Percentiles rank a stretch among this genome's conserved stretches.
Conservation (phyloP, 371 early-diverging fungal species). For the Mortierella sp. region DNA sequence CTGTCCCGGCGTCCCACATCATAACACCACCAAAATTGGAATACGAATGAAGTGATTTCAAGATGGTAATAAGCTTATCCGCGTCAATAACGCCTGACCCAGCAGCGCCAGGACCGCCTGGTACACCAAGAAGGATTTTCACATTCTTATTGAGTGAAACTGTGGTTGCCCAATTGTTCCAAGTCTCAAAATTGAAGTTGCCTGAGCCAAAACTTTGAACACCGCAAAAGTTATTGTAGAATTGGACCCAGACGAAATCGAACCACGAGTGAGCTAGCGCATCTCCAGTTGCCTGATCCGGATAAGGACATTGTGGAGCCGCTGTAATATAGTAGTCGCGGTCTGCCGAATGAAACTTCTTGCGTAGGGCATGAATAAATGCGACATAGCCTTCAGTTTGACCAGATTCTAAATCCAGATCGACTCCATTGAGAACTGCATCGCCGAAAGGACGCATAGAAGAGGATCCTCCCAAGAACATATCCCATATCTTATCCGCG, state of each 20-base stretch:
- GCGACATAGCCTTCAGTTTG: conserved; percentile 65
- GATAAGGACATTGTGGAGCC: conserved; percentile 67
- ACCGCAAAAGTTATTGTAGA: conserved; percentile 80
- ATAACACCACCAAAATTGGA: conserved; percentile 75
- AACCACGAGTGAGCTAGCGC: conserved; percentile 69
- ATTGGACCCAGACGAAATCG: conserved; percentile 81
- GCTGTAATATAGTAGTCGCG: conserved; percentile 60
- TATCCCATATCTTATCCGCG: conserved; percentile 72
- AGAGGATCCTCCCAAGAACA: conserved; percentile 68
- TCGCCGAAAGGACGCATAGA: conserved; percentile 73
- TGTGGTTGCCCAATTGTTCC: conserved; percentile 71
- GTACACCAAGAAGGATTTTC: conserved; percentile 71
- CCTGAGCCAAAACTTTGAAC: conserved; percentile 58
- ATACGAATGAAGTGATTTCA: conserved; percentile 56
- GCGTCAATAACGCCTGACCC: conserved; percentile 67
- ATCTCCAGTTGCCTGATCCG: conserved; percentile 67
- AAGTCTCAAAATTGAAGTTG: conserved; percentile 71
- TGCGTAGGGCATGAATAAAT: conserved; percentile 61
- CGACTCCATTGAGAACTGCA: conserved; percentile 76
- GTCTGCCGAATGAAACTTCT: conserved; percentile 10
- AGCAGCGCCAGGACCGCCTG: conserved; percentile 68
- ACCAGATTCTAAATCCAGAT: conserved; percentile 79
- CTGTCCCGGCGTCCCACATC: conserved; percentile 74
- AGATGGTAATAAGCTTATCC: conserved; percentile 56
- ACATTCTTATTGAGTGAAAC: conserved; percentile 71